Conservation (phyloP, 2,329 filamentous ascomycete genomes). For the Paracoccidioides lutzii region DNA sequence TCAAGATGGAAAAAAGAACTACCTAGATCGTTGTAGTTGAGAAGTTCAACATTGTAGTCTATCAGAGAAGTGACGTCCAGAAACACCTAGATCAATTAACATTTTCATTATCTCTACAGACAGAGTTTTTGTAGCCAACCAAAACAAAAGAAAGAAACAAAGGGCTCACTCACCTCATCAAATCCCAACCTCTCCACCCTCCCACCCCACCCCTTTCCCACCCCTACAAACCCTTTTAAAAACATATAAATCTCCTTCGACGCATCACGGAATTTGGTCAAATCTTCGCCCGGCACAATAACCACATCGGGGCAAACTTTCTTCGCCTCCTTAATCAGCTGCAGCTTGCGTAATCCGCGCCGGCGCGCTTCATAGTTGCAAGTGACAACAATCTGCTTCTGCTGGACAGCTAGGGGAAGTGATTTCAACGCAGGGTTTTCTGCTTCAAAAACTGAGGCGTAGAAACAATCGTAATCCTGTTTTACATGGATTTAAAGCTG, state of each 20-base stretch:
- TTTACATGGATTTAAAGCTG: not conserved
- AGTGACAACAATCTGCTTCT: slow-evolving; percentile 85
- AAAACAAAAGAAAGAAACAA: not conserved
- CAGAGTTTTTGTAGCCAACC: not conserved
- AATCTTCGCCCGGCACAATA: slow-evolving; percentile 74
- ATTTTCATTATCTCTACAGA: not conserved
- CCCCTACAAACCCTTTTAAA: slow-evolving; percentile 49
- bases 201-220: slow-evolving; percentile 46
- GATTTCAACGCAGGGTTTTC: slow-evolving; percentile 60
- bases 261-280: slow-evolving; percentile 70
- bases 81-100: slow-evolving; percentile 38
- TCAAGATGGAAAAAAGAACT: slow-evolving; percentile 72
- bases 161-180: slow-evolving; percentile 55
- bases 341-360: slow-evolving; percentile 57
- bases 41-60: slow-evolving; percentile 60
- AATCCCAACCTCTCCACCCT: slow-evolving; percentile 75
- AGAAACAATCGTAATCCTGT: slow-evolving; percentile 60
- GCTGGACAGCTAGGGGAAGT: slow-evolving; percentile 69
- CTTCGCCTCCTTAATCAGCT: slow-evolving; percentile 71
- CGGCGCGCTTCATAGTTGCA: slow-evolving; percentile 86
- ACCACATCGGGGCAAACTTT: slow-evolving; percentile 70
- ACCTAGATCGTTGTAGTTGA: slow-evolving; percentile 53
- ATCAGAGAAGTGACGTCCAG: slow-evolving; percentile 78
- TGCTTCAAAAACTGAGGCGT: slow-evolving; percentile 79
- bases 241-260: slow-evolving; percentile 71